Conservation (phyloP, 345 rosid species). For the Gossypium stocksii region DNA sequence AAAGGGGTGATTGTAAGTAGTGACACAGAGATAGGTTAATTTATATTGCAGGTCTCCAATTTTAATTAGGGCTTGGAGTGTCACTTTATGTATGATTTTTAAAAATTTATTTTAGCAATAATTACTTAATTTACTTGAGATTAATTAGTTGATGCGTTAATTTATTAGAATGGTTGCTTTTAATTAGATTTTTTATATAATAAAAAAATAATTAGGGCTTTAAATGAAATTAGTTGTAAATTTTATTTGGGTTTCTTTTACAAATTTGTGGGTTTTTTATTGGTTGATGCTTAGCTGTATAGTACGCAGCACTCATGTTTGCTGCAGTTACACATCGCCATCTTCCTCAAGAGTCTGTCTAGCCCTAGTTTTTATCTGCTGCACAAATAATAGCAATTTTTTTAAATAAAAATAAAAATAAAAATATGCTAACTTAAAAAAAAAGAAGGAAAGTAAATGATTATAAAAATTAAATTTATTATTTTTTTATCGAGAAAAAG, state of each 20-base stretch:
- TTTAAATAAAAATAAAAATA: no score
- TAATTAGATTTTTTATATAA: no score
- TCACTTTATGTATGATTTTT: no score
- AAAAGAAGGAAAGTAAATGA: no score
- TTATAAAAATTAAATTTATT: no score
- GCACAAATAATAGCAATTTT: background rate
- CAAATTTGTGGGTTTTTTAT: slow-evolving; percentile 2
- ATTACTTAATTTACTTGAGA: no score
- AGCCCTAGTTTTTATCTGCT: slow-evolving; percentile 19
- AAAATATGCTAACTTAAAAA: no score
- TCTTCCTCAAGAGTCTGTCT: slow-evolving; percentile 8
- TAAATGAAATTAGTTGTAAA: slow-evolving; percentile 3
- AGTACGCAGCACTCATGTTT: slow-evolving; percentile 6
- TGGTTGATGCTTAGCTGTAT: slow-evolving; percentile 35
- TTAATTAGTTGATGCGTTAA: no score
- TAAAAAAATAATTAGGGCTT: background rate
- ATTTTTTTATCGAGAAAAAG: no score
- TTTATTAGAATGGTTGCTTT: no score
- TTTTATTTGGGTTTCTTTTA: slow-evolving; percentile 3
- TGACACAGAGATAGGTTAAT: background rate
- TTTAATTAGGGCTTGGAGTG: background rate
- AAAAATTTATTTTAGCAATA: no score
- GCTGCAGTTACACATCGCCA: slow-evolving; percentile 26
- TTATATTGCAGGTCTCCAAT: background rate
- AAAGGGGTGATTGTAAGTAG: background rate